Evolutionary conservation across 768 basidiomycete species (phyloP), one percentile per base, ranked within the genome.

Genomic region (Melanogaster broomeanus): DNA sequence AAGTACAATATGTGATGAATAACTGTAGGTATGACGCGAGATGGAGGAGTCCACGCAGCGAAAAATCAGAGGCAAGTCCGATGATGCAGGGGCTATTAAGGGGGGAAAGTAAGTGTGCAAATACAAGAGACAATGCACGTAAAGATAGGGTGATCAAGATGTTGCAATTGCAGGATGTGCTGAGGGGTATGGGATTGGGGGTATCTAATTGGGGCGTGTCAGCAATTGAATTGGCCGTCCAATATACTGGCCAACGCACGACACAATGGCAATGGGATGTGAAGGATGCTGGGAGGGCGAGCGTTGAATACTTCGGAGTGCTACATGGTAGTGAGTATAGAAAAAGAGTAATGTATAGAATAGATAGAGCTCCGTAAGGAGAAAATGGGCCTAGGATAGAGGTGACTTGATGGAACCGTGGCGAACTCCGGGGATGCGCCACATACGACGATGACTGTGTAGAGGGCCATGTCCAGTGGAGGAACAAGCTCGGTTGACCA

Each of bases 161-260:
- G 10, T 37, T 37, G 35, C 35, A 11, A 31, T 47, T 40, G 33
- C n/a, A 38, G n/a, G 21, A 25, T 33, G 25, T 33, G 24, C 16
- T 7, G 27, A n/a, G 3, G n/a, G 22, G 18, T 51, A 34, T 22
- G 34, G 10, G 22, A 24, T 43, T 48, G 21, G 18, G 22, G 18
- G 8, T 39, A 54, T 45, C 61, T 61, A 6, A 45, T 10, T 24
- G 6, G 10, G n/a, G 18, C 3, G 3, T 28, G 12, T 56, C 30
- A 53, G 50, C 31, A 18, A 21, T 35, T 6, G 5, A 16, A 9
- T 13, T 8, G 13, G 5, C 15, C n/a, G 34, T 40, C 8, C 12
- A 33, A 42, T 24, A 27, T 2, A 25, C 16, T 8, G 9, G 25
- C 6, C 15, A 27, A 42, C 41, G 15, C 11, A 42, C 41, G 41